Conservation (phyloP, 345 rosid species). For the Excoecaria agallocha region DNA sequence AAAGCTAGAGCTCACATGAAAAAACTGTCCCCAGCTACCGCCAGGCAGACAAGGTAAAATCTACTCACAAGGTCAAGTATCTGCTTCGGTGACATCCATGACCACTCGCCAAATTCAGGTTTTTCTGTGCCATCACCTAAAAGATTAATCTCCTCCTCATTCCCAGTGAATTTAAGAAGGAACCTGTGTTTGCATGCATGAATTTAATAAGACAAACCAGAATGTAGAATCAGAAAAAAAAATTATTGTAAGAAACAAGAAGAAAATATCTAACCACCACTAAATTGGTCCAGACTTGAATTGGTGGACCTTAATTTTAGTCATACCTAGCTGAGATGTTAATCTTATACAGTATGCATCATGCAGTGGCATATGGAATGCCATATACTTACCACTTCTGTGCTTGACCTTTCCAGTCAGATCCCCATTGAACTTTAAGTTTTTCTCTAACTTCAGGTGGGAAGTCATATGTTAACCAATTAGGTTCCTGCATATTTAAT, state of each 20-base stretch:
- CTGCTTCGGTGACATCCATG: constrained; percentile 74
- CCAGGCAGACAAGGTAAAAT: neutral
- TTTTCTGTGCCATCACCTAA: constrained; percentile 83
- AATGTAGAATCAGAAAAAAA: neutral
- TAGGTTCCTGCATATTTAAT: constrained; percentile 49
- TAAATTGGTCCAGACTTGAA: too few species aligned
- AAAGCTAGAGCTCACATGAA: neutral
- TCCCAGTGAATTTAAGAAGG: constrained; percentile 76
- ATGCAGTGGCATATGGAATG: neutral
- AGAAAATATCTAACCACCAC: neutral
- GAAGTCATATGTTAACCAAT: constrained; percentile 90
- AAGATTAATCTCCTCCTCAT: constrained; percentile 84
- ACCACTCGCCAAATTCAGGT: constrained; percentile 89
- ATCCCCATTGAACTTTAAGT: constrained; percentile 74
- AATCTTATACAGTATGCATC: neutral
- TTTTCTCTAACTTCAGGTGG: constrained; percentile 87
- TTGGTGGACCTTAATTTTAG: neutral
- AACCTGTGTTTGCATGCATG: constrained; percentile 47
- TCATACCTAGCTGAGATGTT: neutral
- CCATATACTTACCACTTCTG: constrained; percentile 74
- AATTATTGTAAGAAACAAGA: neutral
- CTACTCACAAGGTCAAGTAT: constrained; percentile 54
- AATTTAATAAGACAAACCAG: neutral
- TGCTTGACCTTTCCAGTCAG: constrained; percentile 97
- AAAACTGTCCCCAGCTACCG: neutral